Conservation (phyloP, 164 flowering plant genomes). For the Santalum album region DNA sequence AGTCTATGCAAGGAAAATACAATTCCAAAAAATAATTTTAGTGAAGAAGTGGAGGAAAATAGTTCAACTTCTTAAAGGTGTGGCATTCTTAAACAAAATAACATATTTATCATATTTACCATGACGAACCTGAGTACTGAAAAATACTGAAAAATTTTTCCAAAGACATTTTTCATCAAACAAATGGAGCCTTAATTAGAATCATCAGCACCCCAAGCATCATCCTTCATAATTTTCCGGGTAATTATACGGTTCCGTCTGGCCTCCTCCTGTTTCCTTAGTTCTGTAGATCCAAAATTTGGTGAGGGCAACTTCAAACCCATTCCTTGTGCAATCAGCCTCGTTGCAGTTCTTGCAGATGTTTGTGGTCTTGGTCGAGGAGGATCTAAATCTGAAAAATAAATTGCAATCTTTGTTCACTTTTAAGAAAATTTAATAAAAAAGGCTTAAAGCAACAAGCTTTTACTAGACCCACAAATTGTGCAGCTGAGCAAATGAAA, state of each 20-base stretch:
- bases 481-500: too few species aligned
- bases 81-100: too few species aligned
- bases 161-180: too few species aligned
- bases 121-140: too few species aligned
- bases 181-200: too few species aligned
- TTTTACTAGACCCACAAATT: too few species aligned
- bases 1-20: too few species aligned
- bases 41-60: too few species aligned
- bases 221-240: slow-evolving; percentile 63
- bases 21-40: too few species aligned
- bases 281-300: slow-evolving; percentile 49
- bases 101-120: too few species aligned
- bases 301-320: slow-evolving; percentile 57
- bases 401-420: not conserved
- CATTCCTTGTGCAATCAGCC: slow-evolving; percentile 86
- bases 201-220: slow-evolving; percentile 86
- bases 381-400: slow-evolving; percentile 65
- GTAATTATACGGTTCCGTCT: slow-evolving; percentile 56
- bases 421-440: not conserved
- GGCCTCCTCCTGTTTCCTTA: slow-evolving; percentile 73
- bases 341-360: slow-evolving; percentile 77
- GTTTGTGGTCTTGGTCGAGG: slow-evolving; percentile 80
- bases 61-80: too few species aligned
- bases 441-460: not conserved
- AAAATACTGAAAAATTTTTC: too few species aligned